Base-by-base conservation (phyloP, 2,329 filamentous ascomycete genomes). In the Neonectria coccinea region DNA sequence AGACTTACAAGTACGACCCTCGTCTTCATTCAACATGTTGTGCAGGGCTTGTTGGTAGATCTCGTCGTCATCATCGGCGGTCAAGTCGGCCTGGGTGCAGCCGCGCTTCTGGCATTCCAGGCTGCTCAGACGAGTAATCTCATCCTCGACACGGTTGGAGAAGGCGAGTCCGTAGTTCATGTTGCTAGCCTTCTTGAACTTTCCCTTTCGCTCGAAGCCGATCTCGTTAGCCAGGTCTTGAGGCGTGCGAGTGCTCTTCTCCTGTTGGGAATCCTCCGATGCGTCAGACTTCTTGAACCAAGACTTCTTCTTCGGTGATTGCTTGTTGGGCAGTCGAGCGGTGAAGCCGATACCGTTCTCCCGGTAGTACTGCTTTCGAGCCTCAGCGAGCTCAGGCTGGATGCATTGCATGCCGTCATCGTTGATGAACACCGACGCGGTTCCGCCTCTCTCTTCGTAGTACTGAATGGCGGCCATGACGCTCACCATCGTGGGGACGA, bases 371-470 rank as follows among this genome's bases (percentile, higher is more conserved):
- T 86, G 84, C 14, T 82, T 82, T 20, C 85, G 82, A 9, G 80
- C 80, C 33, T 81, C 76, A 5, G 82, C 81, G 14, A 86, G 80
- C 12, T 85, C 80, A 4, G 79, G 78, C 2, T 83, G 77, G 16
- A 91, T 80, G 36, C 89, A 77, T 74, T 90, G 88, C 84, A 91
- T 87, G 61, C 89, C 89, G 67, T 91, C 89, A 60, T 91, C 89
- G 67, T 91, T 91, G 74, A 91, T 78, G 71, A 90, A 90, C 66
- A 91, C 89, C 71, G 87, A 90, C 27, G 89, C 89, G 1, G 88
- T 86, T 8, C 89, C 89, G n/a, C 89, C 89, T 73, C 86, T 84
- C 68, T 85, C 77, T 68, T 88, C 86, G 67, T 88, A 89, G 12
- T 85, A 85, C 39, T 85, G 85, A 65, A 88, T 88, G 18, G 86